These are phyloP conservation scores for Rhizopogon vesiculosus DNA, from an alignment of 768 basidiomycete species.

Conservation along the genomic window DNA sequence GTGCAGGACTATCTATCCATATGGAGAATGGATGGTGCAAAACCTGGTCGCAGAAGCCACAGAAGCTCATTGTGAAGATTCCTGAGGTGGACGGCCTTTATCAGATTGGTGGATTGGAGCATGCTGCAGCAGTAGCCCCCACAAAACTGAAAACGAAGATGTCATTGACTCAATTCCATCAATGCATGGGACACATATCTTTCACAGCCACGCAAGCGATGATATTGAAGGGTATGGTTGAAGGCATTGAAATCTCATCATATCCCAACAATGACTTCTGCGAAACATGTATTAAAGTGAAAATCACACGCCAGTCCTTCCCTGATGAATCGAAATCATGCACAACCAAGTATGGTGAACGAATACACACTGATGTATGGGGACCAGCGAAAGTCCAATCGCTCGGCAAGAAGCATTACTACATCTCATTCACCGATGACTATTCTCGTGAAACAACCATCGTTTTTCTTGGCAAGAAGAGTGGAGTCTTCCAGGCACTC, in stretches of 20 bases:
- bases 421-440: slow-evolving; percentile 33
- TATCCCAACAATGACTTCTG: background rate
- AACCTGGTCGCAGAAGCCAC: too few species aligned
- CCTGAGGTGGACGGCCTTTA: too few species aligned
- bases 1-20: background rate
- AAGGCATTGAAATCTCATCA: background rate
- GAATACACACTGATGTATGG: too few species aligned
- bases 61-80: too few species aligned
- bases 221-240: background rate
- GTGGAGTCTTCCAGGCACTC: slow-evolving; percentile 11
- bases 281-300: slow-evolving; percentile 1
- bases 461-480: slow-evolving; percentile 25
- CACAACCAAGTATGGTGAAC: slow-evolving; percentile 10
- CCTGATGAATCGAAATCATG: background rate
- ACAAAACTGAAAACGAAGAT: background rate
- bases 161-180: background rate
- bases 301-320: background rate
- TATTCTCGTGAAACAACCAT: slow-evolving; percentile 19
- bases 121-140: too few species aligned
- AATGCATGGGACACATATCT: background rate
- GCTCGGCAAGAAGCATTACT: slow-evolving; percentile 25
- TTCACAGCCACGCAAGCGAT: too few species aligned
- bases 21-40: slow-evolving; percentile 2
- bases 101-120: too few species aligned
- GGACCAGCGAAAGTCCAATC: slow-evolving; percentile 20